Evolutionary conservation across 345 rosid genomes (phyloP).

Genomic region (Citrus glauca): DNA sequence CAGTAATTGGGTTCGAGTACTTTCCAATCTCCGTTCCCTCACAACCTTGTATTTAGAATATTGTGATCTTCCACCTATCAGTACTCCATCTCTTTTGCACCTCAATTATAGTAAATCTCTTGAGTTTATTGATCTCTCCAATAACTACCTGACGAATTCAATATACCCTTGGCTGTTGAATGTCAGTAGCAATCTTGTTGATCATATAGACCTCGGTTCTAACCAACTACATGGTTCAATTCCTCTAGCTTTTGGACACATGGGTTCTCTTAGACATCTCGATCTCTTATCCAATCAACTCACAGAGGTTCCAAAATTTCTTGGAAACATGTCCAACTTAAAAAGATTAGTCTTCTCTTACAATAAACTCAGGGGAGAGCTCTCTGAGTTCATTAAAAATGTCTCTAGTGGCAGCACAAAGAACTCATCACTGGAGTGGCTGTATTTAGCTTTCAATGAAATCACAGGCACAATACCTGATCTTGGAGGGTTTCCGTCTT

Average conservation of each 20-base stretch:
- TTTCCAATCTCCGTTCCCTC: conserved; percentile 4
- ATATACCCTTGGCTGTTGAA: conserved; percentile 1
- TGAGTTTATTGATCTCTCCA: background rate
- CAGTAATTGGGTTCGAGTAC: conserved; percentile 12
- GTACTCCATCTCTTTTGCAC: background rate
- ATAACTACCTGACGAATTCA: background rate
- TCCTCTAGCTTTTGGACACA: background rate
- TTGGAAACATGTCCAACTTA: background rate
- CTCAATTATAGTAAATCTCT: background rate
- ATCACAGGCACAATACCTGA: conserved; percentile 15
- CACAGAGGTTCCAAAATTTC: background rate
- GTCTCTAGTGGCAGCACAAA: conserved; percentile 3
- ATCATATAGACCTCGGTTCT: background rate
- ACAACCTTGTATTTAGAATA: background rate
- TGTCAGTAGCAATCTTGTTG: background rate
- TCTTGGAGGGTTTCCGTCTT: background rate
- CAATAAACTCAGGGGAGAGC: background rate
- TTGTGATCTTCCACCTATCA: background rate
- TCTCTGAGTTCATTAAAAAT: background rate
- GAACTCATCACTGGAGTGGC: conserved; percentile 8
- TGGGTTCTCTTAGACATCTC: background rate
- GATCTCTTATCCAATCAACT: background rate
- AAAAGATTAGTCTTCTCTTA: background rate
- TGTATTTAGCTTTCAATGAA: background rate
- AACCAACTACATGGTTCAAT: background rate